Evolutionary conservation across 2,329 filamentous ascomycete genomes (phyloP), one percentile per base, ranked within the genome.

Genomic region (Microsporum canis): DNA sequence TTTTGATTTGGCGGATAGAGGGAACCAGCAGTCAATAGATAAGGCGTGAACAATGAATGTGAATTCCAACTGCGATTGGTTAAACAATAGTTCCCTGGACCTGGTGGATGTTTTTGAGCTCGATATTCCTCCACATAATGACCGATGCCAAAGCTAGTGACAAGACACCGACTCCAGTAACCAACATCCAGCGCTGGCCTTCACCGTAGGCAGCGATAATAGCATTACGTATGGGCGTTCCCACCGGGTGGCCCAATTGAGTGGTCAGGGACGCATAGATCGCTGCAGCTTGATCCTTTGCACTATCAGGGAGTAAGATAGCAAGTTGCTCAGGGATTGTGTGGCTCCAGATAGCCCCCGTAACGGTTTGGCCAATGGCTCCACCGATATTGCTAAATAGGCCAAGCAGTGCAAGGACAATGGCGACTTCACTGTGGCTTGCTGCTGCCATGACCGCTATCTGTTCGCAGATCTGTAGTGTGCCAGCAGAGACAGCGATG

Each of bases 381-480:
- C 65, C 66, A 10, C 71, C 71, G 34, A 73, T 67, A 57, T 63
- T 69, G 17, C 64, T 60, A 61, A 68, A 68, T 10, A 73, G 60
- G 29, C 66, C 63, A 31, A 70, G 61, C 14, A 70, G 51, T 5
- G 70, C 68, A 27, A 71, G 65, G 38, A 71, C 63, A 39, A 70
- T 66, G 12, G 81, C 79, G 14, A 82, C 71, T 62, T 82, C 74
- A 60, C 79, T 74, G 61, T 82, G 81, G 56, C 75, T 75, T 10
- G 78, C 78, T 2, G 79, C 76, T 0, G 79, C 76, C 68, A 84
- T 79, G 38, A 84, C 76, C 6, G 82, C 79, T 57, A 85, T 77
- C 65, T 85, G 78, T 65, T 80, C 73, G 63, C 75, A 75, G 64
- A 82, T 75, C 39, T 81, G 75, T 12, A 82, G 73, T 36, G 78